Conservation (phyloP, 2,329 filamentous ascomycete genomes). For the Amphichorda felina region DNA sequence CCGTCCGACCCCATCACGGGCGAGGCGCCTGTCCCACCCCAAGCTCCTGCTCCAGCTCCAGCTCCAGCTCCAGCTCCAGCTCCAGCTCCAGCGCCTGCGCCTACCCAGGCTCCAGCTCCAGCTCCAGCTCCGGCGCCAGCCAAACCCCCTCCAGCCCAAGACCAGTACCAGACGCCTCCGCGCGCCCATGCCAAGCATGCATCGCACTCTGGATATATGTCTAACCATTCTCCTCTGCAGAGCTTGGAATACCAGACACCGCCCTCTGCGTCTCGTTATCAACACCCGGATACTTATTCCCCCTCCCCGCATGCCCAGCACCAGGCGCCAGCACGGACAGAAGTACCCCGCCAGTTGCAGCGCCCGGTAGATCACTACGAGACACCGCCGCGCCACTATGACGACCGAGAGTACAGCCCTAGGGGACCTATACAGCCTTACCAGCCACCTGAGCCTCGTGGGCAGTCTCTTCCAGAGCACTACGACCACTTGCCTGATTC, state of each 20-base stretch:
- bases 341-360: constrained; percentile 17
- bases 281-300: constrained; percentile 24
- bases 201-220: constrained; percentile 26
- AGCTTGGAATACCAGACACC: constrained; percentile 36
- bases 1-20: constrained; percentile 64
- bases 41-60: constrained; percentile 15
- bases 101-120: constrained; percentile 2
- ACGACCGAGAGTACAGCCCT: constrained; percentile 24
- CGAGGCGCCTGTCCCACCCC: constrained; percentile 19
- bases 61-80: constrained; percentile 14
- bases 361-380: constrained; percentile 23
- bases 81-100: constrained; percentile 13
- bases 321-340: constrained; percentile 6
- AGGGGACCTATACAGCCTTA: constrained; percentile 15
- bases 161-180: constrained; percentile 33
- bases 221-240: constrained; percentile 41
- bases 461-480: constrained; percentile 18
- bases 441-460: constrained; percentile 24
- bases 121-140: neutral
- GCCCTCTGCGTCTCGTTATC: constrained; percentile 17
- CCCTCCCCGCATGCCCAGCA: constrained; percentile 13
- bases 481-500: constrained; percentile 14
- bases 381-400: constrained; percentile 18
- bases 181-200: constrained; percentile 30
- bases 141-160: constrained; percentile 20